Base-by-base conservation (phyloP, 2,329 filamentous ascomycete genomes). In the Fusarium sp. region DNA sequence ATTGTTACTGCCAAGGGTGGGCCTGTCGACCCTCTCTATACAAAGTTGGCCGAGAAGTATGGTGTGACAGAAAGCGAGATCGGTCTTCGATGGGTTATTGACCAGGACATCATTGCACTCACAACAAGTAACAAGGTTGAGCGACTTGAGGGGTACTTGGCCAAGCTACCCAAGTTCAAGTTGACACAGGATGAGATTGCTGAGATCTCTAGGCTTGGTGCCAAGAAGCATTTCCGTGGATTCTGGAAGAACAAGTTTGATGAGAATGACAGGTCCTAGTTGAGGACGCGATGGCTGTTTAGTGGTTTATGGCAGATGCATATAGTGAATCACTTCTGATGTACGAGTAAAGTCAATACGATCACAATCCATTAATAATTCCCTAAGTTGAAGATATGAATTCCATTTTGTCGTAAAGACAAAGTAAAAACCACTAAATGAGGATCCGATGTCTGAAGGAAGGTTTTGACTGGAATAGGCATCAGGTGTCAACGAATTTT, bases 71-170 rank as follows among this genome's bases (percentile, higher is more conserved):
- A 85, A 60, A 86, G 83, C 3, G 88, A 90, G 60, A 79, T 91
- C 55, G 87, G 86, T 17, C 78, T 91, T 73, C 81, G 89, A 68
- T 92, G 89, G 89, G 79, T 81, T 32, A 78, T 91, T 38, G 89
- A 92, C 73, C 86, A 89, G 77, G 89, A 86, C 30, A 78, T 89
- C 45, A 85, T 90, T 30, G 83, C 83, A 5, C 76, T 91, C 59
- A 91, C 89, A 1, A 91, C 90, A 14, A 90, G 87, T 74, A 81
- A 81, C 38, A 91, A 84, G 71, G 83, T 87, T 75, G 83, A 88
- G 69, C 82, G 90, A 52, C 80, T 92, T 66, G 82, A 86, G 76
- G 82, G 83, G n/a, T 90, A 88, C 74, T 70, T 88, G 63, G 75
- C 79, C n/a, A 84, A 84, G 69, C 66, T 87, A 69, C 83, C 81